These are phyloP conservation scores for Isatis lusitanica DNA, from an alignment of 441 rosid species.

Conservation along the genomic window DNA sequence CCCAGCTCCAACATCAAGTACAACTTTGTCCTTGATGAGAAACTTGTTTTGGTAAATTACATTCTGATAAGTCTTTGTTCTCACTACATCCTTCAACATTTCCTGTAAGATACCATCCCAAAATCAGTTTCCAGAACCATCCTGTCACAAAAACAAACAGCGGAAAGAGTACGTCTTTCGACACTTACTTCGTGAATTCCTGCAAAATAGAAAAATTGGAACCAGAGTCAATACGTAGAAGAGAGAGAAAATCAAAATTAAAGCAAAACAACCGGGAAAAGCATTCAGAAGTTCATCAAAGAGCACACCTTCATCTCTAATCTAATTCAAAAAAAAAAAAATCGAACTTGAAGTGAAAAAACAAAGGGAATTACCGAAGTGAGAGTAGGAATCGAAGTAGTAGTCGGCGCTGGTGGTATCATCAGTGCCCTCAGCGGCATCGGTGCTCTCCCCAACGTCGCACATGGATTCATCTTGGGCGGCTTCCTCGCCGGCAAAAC, in stretches of 20 bases:
- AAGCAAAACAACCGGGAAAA: not conserved
- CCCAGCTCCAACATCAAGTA: constrained; percentile 98
- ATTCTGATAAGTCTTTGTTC: constrained; percentile 94
- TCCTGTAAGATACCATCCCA: constrained; percentile 58
- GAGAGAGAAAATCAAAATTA: not conserved
- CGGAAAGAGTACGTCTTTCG: not conserved
- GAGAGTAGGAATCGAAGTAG: constrained; percentile 96
- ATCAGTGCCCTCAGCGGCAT: constrained; percentile 45
- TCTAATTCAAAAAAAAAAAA: not conserved
- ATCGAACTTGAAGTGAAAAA: constrained; percentile 60
- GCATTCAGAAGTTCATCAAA: not conserved
- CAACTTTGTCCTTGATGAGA: constrained; percentile 83
- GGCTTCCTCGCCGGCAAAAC: constrained; percentile 36
- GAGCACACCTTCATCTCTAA: not conserved
- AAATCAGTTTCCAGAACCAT: not conserved
- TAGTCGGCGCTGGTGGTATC: constrained; percentile 92
- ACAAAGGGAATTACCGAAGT: constrained; percentile 64
- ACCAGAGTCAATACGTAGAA: not conserved
- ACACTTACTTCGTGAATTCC: constrained; percentile 98
- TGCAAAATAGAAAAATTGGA: constrained; percentile 39
- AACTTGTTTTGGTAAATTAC: constrained; percentile 92
- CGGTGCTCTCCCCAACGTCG: constrained; percentile 46
- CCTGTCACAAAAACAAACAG: not conserved
- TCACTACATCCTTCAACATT: constrained; percentile 91
- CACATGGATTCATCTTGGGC: constrained; percentile 66